These are phyloP conservation scores for Citrus unshiu DNA, from an alignment of 345 rosid genomes.

Conservation along the genomic window DNA sequence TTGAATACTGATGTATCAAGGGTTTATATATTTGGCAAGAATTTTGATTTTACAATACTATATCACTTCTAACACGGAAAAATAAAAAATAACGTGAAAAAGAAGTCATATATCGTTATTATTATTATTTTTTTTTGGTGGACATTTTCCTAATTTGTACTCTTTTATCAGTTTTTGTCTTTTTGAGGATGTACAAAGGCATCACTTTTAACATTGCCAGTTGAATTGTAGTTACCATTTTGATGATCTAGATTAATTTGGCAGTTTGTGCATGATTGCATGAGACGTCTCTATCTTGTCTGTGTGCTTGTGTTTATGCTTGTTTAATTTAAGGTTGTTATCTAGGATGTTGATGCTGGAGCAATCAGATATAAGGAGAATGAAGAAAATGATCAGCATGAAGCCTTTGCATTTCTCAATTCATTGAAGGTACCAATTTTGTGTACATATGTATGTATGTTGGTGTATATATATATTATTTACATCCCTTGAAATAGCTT, in stretches of 20 bases:
- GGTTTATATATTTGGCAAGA: not conserved
- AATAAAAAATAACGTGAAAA: not conserved
- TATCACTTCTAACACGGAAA: not conserved
- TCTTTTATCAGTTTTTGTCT: not conserved
- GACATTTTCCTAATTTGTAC: not conserved
- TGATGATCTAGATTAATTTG: slow-evolving; percentile 5
- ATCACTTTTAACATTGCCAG: not conserved
- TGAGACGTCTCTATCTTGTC: not conserved
- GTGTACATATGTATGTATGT: not conserved
- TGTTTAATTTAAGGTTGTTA: not conserved
- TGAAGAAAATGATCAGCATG: slow-evolving; percentile 38
- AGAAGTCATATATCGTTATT: not conserved
- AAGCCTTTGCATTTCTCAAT: slow-evolving; percentile 51
- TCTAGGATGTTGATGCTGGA: slow-evolving; percentile 71
- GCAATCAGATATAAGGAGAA: slow-evolving; percentile 45
- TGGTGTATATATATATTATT: not conserved
- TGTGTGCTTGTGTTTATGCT: not conserved
- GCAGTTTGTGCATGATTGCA: not conserved
- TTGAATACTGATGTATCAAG: not conserved
- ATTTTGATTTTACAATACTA: not conserved
- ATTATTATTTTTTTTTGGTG: no score
- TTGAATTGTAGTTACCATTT: not conserved
- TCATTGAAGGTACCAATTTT: slow-evolving; percentile 53
- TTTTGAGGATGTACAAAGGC: not conserved
- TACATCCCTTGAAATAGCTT: not conserved